phyloP scores from a whole-genome alignment of 805 yeast species.

The Maudiozyma pseudohumilis region DNA sequence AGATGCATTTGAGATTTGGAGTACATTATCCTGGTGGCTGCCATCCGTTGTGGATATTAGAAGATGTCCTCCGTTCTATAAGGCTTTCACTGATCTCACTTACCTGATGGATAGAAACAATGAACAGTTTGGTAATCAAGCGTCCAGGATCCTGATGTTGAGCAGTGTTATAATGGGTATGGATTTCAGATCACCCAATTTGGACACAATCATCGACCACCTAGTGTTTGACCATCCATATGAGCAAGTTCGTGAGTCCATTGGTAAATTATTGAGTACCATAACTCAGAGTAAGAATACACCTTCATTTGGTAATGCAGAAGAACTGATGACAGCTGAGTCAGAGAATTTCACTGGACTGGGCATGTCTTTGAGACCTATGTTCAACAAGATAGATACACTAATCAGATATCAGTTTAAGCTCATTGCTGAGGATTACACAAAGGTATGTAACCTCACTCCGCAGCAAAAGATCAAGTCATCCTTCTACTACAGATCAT shows the following conservation, averaged over 20 bases:
- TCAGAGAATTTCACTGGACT: conserved; percentile 21
- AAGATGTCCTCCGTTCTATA: conserved; percentile 48
- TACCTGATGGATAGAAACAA: conserved; percentile 37
- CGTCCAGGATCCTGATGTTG: conserved; percentile 46
- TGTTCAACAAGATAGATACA: conserved; percentile 24
- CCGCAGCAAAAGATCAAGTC: conserved; percentile 53
- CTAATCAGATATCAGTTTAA: conserved; percentile 37
- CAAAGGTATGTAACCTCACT: conserved; percentile 25
- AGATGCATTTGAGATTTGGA: conserved; percentile 69
- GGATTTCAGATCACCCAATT: conserved; percentile 45
- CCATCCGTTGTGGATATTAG: conserved; percentile 59
- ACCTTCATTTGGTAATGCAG: conserved; percentile 10
- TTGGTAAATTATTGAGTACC: conserved; percentile 45
- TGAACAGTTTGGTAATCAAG: conserved; percentile 55
- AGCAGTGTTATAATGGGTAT: conserved; percentile 39
- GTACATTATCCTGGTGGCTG: conserved; percentile 63
- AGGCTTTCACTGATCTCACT: conserved; percentile 37
- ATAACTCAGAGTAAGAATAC: conserved; percentile 14
- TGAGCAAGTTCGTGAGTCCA: conserved; percentile 58
- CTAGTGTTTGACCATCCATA: conserved; percentile 53
- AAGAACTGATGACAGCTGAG: conserved; percentile 12
- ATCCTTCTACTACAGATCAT: conserved; percentile 52
- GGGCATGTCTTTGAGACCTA: conserved; percentile 28
- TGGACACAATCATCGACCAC: conserved; percentile 34
- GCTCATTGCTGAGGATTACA: conserved; percentile 35